Evolutionary conservation across 2,329 filamentous ascomycete genomes (phyloP).

Genomic region (Calonectria hawksworthii): DNA sequence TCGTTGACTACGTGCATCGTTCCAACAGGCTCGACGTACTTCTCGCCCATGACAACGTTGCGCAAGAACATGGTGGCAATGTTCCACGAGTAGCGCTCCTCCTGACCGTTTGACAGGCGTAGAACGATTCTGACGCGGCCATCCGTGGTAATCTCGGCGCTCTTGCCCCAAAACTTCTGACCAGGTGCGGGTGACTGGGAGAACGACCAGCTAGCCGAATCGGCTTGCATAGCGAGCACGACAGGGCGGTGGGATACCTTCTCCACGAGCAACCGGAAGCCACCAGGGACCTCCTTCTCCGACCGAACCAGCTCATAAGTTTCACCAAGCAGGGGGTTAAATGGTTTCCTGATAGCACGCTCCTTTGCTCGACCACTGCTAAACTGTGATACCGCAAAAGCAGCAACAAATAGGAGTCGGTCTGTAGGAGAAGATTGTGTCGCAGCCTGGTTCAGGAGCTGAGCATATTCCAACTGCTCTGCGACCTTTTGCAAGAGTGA

Average conservation of each 20-base stretch:
- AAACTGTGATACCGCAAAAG: slow-evolving; percentile 91
- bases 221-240: slow-evolving; percentile 92
- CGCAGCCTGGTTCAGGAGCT: slow-evolving; percentile 83
- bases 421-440: slow-evolving; percentile 72
- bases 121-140: slow-evolving; percentile 86
- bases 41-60: slow-evolving; percentile 98
- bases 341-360: slow-evolving; percentile 93
- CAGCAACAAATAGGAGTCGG: slow-evolving; percentile 86
- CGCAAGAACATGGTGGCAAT: slow-evolving; percentile 91
- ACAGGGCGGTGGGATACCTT: slow-evolving; percentile 96
- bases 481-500: slow-evolving; percentile 90
- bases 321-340: slow-evolving; percentile 96
- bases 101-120: slow-evolving; percentile 73
- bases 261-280: slow-evolving; percentile 93
- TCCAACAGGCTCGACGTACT: slow-evolving; percentile 95
- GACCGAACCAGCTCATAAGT: slow-evolving; percentile 93
- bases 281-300: slow-evolving; percentile 78
- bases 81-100: slow-evolving; percentile 91
- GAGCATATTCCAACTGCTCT: slow-evolving; percentile 92
- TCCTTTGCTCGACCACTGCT: slow-evolving; percentile 88
- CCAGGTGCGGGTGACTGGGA: slow-evolving; percentile 88
- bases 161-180: slow-evolving; percentile 99
- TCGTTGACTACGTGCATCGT: slow-evolving; percentile 91
- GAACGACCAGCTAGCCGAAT: slow-evolving; percentile 87
- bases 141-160: slow-evolving; percentile 92